A percentile compares a stretch with the other conserved stretches of the same genome.
Evolutionary conservation across 1,284 basidiomycete species (phyloP).

Genomic region (Naganishia sp.): DNA sequence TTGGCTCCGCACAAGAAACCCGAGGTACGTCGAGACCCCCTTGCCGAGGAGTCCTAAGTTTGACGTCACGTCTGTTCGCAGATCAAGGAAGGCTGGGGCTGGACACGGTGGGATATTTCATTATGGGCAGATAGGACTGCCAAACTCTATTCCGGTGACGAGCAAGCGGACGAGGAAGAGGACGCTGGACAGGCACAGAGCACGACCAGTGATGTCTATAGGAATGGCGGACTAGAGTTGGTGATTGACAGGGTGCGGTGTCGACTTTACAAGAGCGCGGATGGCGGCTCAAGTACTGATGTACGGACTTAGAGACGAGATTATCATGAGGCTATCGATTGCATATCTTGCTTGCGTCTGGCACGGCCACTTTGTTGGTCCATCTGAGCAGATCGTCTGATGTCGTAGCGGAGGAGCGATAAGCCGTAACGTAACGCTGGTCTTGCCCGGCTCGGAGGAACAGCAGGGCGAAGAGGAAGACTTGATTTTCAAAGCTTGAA

Average conservation of each 20-base stretch:
- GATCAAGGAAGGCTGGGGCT: slow-evolving; percentile 74
- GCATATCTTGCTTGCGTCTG: background rate
- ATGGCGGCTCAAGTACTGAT: background rate
- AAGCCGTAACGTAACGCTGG: too few species aligned
- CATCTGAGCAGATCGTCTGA: too few species aligned
- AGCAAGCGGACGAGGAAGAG: slow-evolving; percentile 16
- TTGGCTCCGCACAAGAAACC: slow-evolving; percentile 74
- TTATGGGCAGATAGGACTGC: slow-evolving; percentile 54
- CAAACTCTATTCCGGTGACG: background rate
- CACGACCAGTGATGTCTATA: background rate
- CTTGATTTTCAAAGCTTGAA: background rate
- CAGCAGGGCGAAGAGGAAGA: background rate
- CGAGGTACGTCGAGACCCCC: slow-evolving; percentile 57
- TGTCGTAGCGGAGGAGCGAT: too few species aligned
- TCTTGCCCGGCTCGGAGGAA: too few species aligned
- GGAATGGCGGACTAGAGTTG: slow-evolving; percentile 24
- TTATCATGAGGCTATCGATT: background rate
- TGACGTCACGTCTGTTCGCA: slow-evolving; percentile 39
- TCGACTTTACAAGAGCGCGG: slow-evolving; percentile 24
- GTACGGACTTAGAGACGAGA: background rate
- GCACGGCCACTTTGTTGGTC: too few species aligned
- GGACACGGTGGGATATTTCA: slow-evolving; percentile 67
- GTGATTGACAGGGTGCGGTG: slow-evolving; percentile 30
- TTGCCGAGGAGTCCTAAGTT: too few species aligned
- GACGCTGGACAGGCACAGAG: slow-evolving; percentile 1